phyloP scores from a whole-genome alignment of 371 early-diverging fungal species.

The Capniomyces stellatus region DNA sequence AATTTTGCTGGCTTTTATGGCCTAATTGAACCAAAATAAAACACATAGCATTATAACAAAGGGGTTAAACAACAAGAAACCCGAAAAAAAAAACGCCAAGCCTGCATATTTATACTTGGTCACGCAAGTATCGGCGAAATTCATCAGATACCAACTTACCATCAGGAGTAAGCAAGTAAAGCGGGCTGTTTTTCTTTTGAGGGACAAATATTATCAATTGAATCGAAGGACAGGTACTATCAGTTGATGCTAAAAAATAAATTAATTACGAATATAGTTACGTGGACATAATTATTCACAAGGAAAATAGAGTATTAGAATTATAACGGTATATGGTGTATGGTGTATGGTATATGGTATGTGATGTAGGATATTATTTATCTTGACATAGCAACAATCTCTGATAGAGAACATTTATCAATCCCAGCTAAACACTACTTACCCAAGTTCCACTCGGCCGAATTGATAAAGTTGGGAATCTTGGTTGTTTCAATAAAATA shows the following conservation, averaged over 20 bases:
- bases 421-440: too few species aligned
- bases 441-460: conserved; percentile 21
- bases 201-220: conserved; percentile 80
- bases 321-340: too few species aligned
- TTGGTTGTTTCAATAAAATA: conserved; percentile 6
- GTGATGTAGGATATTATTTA: too few species aligned
- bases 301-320: too few species aligned
- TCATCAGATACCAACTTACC: conserved; percentile 23
- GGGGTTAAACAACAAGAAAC: background rate
- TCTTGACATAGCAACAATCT: too few species aligned
- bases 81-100: too few species aligned
- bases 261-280: too few species aligned
- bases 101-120: too few species aligned
- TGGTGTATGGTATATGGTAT: too few species aligned
- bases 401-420: too few species aligned
- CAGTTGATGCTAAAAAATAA: conserved; percentile 73
- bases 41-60: background rate
- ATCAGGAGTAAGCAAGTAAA: conserved; percentile 34
- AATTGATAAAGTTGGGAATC: conserved; percentile 23
- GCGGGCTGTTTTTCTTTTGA: conserved; percentile 36
- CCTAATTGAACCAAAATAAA: background rate
- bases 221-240: conserved; percentile 57
- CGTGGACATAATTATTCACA: too few species aligned
- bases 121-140: too few species aligned
- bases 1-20: conserved; percentile 28